Base-by-base conservation (phyloP, 2,329 filamentous ascomycete genomes). In the Escovopsis sp. region DNA sequence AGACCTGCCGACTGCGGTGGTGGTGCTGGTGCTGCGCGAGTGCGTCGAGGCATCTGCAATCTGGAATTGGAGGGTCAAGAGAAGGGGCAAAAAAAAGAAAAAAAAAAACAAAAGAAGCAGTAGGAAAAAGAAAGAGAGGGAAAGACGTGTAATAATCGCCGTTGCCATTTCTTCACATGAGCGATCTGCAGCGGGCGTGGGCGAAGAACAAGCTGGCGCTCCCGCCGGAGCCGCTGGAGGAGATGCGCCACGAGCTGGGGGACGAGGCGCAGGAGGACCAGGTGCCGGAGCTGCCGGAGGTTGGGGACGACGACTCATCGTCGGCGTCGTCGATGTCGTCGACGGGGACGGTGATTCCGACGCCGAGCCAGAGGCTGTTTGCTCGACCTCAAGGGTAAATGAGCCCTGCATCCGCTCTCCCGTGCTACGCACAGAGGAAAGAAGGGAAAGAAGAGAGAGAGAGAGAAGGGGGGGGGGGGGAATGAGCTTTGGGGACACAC, bases 311-410 rank as follows among this genome's bases (percentile, higher is more conserved):
- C 52, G 80, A 84, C 58, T 83, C 79, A 12, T 84, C 79, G 1
- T 82, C 77, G 8, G 75, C 84, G 12, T 94, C 63, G 0, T 94
- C 87, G n/a, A 80, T 85, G 33, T 94, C 88, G 4, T 95, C 88
- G 2, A 86, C 87, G 4, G 87, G 88, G 26, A 96, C 89, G n/a
- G 73, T 96, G 47, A 81, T 86, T 48, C 86, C 88, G 1, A 84
- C 83, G 4, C 75, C 77, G 6, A 81, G 75, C 50, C 76, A 80
- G 51, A 80, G 80, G 48, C 66, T 87, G 35, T 86, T 87, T 63
- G 81, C 81, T 45, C 72, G 80, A 50, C 77, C 80, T 38, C 71
- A 74, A 63, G 72, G 77, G 81, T 84, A 67, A 55, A 41, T 47
- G 42, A 19, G 28, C 33, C n/a, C n/a, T n/a, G n/a, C n/a, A n/a